phyloP scores from a whole-genome alignment of 345 rosid species.

The Pugionium dolabratum region DNA sequence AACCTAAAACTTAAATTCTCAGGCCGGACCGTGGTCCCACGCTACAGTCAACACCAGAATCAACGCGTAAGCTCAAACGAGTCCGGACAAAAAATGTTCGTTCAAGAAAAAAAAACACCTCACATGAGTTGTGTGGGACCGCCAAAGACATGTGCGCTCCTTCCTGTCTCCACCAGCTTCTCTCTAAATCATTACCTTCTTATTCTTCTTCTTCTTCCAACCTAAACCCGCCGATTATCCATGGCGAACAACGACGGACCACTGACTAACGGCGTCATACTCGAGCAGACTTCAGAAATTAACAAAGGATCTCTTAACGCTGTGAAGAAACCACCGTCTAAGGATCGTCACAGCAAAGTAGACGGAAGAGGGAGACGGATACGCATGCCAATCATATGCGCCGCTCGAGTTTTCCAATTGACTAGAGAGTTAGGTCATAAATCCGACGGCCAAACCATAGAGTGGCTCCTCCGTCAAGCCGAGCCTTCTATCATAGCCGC shows the following conservation, averaged over 20 bases:
- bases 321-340: constrained; percentile 81
- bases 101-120: not conserved
- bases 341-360: constrained; percentile 96
- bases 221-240: not conserved
- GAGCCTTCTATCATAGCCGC: constrained; percentile 97
- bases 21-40: constrained; percentile 26
- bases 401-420: constrained; percentile 90
- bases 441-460: constrained; percentile 96
- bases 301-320: constrained; percentile 41
- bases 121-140: constrained; percentile 72
- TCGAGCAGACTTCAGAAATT: not conserved
- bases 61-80: constrained; percentile 40
- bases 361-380: constrained; percentile 91
- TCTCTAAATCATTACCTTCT: constrained; percentile 16
- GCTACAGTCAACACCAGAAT: constrained; percentile 35
- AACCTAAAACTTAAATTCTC: constrained; percentile 27
- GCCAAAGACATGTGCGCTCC: constrained; percentile 94
- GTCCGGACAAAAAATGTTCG: constrained; percentile 19
- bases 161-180: constrained; percentile 97
- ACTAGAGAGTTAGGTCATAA: constrained; percentile 93
- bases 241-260: constrained; percentile 32
- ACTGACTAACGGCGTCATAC: constrained; percentile 25
- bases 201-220: not conserved
- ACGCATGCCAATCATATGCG: constrained; percentile 97
- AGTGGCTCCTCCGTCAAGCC: constrained; percentile 96